Percentiles rank a stretch among this genome's conserved stretches.
Conservation (phyloP, 1,284 basidiomycete genomes). For the Ustilago esculenta region DNA sequence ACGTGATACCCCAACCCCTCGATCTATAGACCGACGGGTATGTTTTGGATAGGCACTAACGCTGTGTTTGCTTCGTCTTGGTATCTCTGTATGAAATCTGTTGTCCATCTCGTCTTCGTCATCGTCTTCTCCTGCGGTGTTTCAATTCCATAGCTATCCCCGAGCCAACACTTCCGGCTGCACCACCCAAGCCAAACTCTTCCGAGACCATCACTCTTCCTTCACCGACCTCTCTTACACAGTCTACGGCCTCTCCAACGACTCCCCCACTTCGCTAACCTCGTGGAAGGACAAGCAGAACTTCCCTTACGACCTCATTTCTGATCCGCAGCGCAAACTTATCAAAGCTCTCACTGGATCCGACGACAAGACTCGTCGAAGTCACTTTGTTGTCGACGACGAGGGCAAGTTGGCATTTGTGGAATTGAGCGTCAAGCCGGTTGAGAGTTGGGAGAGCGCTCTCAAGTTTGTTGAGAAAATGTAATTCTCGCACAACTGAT, state of each 20-base stretch:
- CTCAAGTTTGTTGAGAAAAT: slow-evolving; percentile 24
- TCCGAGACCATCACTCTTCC: slow-evolving; percentile 81
- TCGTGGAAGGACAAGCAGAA: slow-evolving; percentile 72
- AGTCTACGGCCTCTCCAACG: slow-evolving; percentile 86
- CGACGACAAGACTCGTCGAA: slow-evolving; percentile 73
- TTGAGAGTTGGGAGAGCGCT: slow-evolving; percentile 30
- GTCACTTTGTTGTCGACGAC: slow-evolving; percentile 59
- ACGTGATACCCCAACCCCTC: background rate
- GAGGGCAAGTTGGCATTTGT: slow-evolving; percentile 48
- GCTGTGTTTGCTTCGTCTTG: too few relatives aligned
- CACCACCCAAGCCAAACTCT: slow-evolving; percentile 57
- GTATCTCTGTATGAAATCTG: too few relatives aligned
- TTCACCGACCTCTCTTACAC: slow-evolving; percentile 77
- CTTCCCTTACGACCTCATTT: slow-evolving; percentile 84
- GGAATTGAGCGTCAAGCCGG: slow-evolving; percentile 54
- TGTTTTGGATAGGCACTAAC: too few relatives aligned
- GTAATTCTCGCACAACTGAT: background rate
- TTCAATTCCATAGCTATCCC: slow-evolving; percentile 27
- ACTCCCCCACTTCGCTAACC: slow-evolving; percentile 78
- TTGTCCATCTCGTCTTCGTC: too few relatives aligned
- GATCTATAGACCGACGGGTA: too few relatives aligned
- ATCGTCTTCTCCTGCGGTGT: background rate
- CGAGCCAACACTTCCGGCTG: slow-evolving; percentile 57
- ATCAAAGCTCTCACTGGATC: slow-evolving; percentile 84
- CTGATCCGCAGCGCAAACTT: slow-evolving; percentile 82